Conservation (phyloP, 495 filamentous ascomycete species). For the Annulohypoxylon maeteangense region DNA sequence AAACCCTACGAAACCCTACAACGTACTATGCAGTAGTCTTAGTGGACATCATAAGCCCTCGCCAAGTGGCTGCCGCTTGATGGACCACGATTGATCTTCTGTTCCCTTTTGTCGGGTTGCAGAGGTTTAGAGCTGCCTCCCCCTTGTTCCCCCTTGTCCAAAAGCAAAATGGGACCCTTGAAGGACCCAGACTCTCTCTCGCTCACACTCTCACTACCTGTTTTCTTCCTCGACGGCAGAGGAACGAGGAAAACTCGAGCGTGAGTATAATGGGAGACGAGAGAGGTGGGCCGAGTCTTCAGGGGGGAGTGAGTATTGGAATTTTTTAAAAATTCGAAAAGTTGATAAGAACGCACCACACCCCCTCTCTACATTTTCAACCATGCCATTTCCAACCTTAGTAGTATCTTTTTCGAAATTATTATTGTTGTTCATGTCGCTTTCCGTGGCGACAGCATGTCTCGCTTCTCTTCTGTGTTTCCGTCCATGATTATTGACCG, state of each 20-base stretch:
- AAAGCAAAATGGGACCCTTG: slow-evolving; percentile 35
- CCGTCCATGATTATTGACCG: slow-evolving; percentile 34
- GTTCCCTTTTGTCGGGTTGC: slow-evolving; percentile 45
- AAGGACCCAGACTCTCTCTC: slow-evolving; percentile 28
- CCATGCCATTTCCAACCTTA: slow-evolving; percentile 30
- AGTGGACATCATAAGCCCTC: slow-evolving; percentile 39
- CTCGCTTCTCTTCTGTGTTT: slow-evolving; percentile 34
- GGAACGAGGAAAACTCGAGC: slow-evolving; percentile 19
- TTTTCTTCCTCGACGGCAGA: neutral
- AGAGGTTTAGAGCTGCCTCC: slow-evolving; percentile 40
- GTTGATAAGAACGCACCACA: slow-evolving; percentile 46
- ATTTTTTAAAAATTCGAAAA: slow-evolving; percentile 24
- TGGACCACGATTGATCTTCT: slow-evolving; percentile 42
- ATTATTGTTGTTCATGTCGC: slow-evolving; percentile 40
- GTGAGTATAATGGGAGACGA: slow-evolving; percentile 19
- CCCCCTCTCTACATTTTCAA: slow-evolving; percentile 41
- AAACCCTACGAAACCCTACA: neutral
- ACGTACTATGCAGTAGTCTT: slow-evolving; percentile 39
- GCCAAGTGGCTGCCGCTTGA: slow-evolving; percentile 44
- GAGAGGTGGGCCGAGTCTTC: slow-evolving; percentile 34
- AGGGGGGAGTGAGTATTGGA: slow-evolving; percentile 43
- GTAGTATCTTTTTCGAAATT: slow-evolving; percentile 19
- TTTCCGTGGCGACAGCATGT: slow-evolving; percentile 38
- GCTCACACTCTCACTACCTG: slow-evolving; percentile 13
- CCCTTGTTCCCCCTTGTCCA: slow-evolving; percentile 40